A percentile compares a stretch with the other conserved stretches of the same genome.
phyloP scores from a whole-genome alignment of 1,284 basidiomycete species.

The Cutaneotrichosporon mucoides region DNA sequence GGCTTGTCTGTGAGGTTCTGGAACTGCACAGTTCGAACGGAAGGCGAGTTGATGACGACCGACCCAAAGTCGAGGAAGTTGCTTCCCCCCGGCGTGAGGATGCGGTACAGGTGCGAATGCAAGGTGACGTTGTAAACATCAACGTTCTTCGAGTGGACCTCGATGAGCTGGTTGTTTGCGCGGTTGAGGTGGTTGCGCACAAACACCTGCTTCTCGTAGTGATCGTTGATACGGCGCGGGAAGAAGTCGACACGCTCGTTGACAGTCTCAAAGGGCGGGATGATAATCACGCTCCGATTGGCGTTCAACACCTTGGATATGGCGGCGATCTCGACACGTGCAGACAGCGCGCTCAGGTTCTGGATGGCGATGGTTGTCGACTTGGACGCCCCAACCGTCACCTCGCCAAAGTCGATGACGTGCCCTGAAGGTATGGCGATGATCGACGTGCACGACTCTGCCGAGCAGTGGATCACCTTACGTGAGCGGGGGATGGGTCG shows the following conservation, averaged over 20 bases:
- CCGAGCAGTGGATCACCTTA: constrained; percentile 38
- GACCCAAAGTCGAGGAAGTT: constrained; percentile 55
- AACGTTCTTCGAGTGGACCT: constrained; percentile 52
- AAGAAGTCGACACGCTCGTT: constrained; percentile 54
- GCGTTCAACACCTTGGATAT: constrained; percentile 54
- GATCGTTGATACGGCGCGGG: constrained; percentile 53
- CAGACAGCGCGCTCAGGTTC: constrained; percentile 51
- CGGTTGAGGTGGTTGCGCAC: constrained; percentile 47
- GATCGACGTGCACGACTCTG: constrained; percentile 52
- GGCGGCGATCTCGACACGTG: constrained; percentile 53
- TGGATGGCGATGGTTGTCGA: constrained; percentile 47
- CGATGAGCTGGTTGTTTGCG: constrained; percentile 50
- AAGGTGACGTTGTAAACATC: constrained; percentile 54
- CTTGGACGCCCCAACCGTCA: constrained; percentile 53
- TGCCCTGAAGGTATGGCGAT: constrained; percentile 46
- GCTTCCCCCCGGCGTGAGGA: constrained; percentile 52
- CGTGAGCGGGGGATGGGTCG: constrained; percentile 16
- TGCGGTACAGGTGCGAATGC: constrained; percentile 55
- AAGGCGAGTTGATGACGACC: constrained; percentile 52
- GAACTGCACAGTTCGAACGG: constrained; percentile 51
- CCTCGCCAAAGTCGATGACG: constrained; percentile 52
- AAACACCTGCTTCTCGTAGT: constrained; percentile 54
- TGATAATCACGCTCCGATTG: constrained; percentile 52
- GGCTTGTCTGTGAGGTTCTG: constrained; percentile 48
- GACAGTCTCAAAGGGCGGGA: constrained; percentile 51